These are phyloP conservation scores for Candida gorgasii DNA, from an alignment of 805 yeast genomes.

Conservation along the genomic window DNA sequence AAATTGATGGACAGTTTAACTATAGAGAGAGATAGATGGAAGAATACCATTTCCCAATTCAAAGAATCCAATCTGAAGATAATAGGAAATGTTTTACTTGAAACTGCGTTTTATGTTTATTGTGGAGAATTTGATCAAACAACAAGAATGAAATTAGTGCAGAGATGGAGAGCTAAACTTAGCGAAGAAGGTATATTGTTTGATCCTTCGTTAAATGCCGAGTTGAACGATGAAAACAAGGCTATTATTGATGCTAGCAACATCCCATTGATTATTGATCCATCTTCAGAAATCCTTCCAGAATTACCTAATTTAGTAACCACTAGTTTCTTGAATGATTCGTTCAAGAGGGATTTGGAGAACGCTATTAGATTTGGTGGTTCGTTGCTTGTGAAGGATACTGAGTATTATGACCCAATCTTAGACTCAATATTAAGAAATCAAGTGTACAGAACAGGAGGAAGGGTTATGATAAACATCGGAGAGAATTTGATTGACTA, in stretches of 20 bases:
- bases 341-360: conserved; percentile 68
- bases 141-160: conserved; percentile 37
- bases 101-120: conserved; percentile 62
- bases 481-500: conserved; percentile 68
- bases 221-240: conserved; percentile 63
- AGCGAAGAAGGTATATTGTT: conserved; percentile 10
- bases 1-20: conserved; percentile 62
- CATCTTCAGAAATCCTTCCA: conserved; percentile 48
- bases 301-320: conserved; percentile 38
- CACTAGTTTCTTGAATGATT: conserved; percentile 71
- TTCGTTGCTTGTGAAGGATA: conserved; percentile 68
- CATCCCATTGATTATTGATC: conserved; percentile 71
- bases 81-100: conserved; percentile 65
- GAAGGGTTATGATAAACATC: conserved; percentile 59
- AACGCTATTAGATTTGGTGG: conserved; percentile 86
- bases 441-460: conserved; percentile 68
- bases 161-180: conserved; percentile 39
- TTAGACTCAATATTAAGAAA: conserved; percentile 59
- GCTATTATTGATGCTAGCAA: conserved; percentile 45
- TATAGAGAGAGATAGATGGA: conserved; percentile 75
- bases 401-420: conserved; percentile 78
- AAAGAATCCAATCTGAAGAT: conserved; percentile 44
- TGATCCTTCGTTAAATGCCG: conserved; percentile 19
- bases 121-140: conserved; percentile 59
- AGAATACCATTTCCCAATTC: conserved; percentile 53